These are phyloP conservation scores for Raffaelea albimanens DNA, from an alignment of 2,329 filamentous ascomycete genomes.

Conservation along the genomic window DNA sequence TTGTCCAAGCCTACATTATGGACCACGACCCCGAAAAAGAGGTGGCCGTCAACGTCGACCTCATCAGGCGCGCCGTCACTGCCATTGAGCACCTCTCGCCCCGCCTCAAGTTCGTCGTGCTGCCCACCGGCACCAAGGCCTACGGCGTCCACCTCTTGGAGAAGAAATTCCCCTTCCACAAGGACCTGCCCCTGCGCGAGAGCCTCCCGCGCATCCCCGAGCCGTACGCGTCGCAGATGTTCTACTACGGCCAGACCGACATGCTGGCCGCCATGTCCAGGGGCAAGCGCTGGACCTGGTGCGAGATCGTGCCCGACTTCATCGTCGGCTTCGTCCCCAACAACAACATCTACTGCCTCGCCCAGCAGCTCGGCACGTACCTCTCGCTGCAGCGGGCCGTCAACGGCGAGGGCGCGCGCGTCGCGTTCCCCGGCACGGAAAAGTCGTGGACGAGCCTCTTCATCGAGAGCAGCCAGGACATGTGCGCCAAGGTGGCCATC, in stretches of 20 bases:
- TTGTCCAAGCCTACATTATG: constrained; percentile 23
- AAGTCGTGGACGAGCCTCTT: constrained; percentile 25
- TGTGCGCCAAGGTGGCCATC: constrained; percentile 27
- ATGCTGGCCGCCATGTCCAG: constrained; percentile 23
- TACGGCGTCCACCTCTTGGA: constrained; percentile 23
- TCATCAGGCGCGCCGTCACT: constrained; percentile 27
- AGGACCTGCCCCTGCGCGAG: constrained; percentile 27
- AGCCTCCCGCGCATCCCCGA: constrained; percentile 28
- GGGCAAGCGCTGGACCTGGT: constrained; percentile 32
- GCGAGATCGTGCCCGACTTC: constrained; percentile 32
- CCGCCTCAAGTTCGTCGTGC: constrained; percentile 27
- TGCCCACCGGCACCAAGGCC: constrained; percentile 32
- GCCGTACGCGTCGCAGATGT: constrained; percentile 30
- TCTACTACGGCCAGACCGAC: constrained; percentile 37
- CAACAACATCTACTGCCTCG: constrained; percentile 31
- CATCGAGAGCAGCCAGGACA: constrained; percentile 29
- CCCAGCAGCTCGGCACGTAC: constrained; percentile 28
- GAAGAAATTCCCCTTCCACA: constrained; percentile 17
- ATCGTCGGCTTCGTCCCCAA: constrained; percentile 34
- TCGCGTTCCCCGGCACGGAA: constrained; percentile 27
- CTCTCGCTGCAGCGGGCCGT: constrained; percentile 25
- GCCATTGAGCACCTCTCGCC: constrained; percentile 26
- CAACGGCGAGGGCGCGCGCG: constrained; percentile 26
- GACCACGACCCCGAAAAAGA: constrained; percentile 22
- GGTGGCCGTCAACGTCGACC: constrained; percentile 24